Conservation (phyloP, 1,284 basidiomycete species). For the Takashimella tepidaria region DNA sequence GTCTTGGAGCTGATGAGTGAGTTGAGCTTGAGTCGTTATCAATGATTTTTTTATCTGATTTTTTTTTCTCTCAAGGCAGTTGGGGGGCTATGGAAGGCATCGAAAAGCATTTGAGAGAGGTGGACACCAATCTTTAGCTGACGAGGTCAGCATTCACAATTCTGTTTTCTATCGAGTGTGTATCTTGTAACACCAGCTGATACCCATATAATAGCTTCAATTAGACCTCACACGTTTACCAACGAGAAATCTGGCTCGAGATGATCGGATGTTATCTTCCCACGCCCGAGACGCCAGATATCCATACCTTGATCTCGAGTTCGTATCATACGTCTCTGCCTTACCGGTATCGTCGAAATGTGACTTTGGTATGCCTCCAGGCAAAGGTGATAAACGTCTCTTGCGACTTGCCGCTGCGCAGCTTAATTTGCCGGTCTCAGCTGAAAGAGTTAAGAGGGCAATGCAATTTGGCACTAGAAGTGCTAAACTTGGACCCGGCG, state of each 20-base stretch:
- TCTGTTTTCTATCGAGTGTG: not conserved
- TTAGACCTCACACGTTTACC: slow-evolving; percentile 89
- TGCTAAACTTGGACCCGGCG: slow-evolving; percentile 60
- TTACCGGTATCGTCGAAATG: slow-evolving; percentile 76
- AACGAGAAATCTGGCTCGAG: slow-evolving; percentile 81
- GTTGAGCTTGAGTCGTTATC: no score
- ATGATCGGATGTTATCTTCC: slow-evolving; percentile 84
- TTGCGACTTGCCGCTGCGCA: slow-evolving; percentile 64
- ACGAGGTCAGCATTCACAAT: slow-evolving; percentile 58
- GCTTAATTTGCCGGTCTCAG: slow-evolving; percentile 65
- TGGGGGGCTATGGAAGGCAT: slow-evolving; percentile 92
- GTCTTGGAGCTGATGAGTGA: slow-evolving; percentile 86
- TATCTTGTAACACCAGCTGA: not conserved
- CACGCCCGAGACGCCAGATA: slow-evolving; percentile 86
- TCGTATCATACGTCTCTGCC: slow-evolving; percentile 66
- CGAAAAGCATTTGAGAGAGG: slow-evolving; percentile 64
- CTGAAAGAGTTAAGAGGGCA: slow-evolving; percentile 74
- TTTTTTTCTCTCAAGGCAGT: slow-evolving; percentile 48
- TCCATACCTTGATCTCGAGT: slow-evolving; percentile 75
- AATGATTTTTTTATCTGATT: not conserved
- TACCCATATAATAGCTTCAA: slow-evolving; percentile 66
- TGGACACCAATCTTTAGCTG: slow-evolving; percentile 67
- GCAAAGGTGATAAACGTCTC: slow-evolving; percentile 81
- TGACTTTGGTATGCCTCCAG: slow-evolving; percentile 54
- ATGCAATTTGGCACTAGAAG: slow-evolving; percentile 97